These are phyloP conservation scores for Aspergillus sp. DNA, from an alignment of 2,329 filamentous ascomycete genomes.

Conservation along the genomic window DNA sequence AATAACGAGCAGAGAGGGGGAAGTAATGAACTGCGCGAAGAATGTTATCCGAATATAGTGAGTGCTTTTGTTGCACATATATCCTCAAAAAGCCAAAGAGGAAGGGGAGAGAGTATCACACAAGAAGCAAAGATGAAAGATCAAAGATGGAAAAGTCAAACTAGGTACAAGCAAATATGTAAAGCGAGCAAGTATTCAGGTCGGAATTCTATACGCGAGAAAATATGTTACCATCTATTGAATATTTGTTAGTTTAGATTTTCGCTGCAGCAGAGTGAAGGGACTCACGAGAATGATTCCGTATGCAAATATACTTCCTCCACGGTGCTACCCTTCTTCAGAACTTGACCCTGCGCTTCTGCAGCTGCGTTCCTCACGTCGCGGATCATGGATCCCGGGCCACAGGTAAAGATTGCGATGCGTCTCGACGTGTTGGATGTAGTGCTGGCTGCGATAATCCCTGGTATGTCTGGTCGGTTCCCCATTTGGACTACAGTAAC, in stretches of 20 bases:
- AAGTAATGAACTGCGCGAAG: no score
- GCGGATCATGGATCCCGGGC: conserved; percentile 49
- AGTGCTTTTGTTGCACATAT: no score
- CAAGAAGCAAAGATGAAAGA: no score
- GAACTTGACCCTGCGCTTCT: conserved; percentile 41
- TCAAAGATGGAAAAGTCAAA: no score
- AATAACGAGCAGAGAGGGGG: no score
- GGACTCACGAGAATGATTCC: conserved; percentile 52
- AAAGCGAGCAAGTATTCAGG: no score
- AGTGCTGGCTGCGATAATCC: conserved; percentile 20
- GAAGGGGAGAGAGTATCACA: no score
- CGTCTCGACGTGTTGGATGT: conserved; percentile 15
- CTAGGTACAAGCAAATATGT: no score
- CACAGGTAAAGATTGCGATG: conserved; percentile 45
- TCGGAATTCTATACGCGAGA: no score
- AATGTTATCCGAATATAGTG: no score
- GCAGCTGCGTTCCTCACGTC: conserved; percentile 54
- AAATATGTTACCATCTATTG: not conserved
- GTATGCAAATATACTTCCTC: conserved; percentile 50
- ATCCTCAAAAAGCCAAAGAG: no score
- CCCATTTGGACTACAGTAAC: not conserved
- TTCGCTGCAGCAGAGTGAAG: no score
- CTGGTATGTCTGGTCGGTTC: conserved; percentile 37
- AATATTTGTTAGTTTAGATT: not conserved
- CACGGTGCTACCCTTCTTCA: conserved; percentile 27